phyloP scores from a whole-genome alignment of 2,329 filamentous ascomycete genomes.

The Venturia carpophila region DNA sequence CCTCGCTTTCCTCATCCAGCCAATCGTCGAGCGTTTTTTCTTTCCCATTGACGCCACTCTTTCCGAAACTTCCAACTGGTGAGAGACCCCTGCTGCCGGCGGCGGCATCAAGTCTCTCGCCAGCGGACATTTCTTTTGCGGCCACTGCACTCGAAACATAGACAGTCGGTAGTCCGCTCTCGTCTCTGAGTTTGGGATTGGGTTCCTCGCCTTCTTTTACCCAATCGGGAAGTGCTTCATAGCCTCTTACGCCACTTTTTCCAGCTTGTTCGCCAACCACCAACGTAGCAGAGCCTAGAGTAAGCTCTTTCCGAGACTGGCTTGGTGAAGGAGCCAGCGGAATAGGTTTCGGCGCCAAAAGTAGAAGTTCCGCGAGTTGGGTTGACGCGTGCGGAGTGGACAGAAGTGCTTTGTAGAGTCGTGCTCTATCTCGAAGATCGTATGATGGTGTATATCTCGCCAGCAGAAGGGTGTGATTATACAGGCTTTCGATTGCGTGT shows the following conservation, averaged over 20 bases:
- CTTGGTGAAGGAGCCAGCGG: conserved; percentile 86
- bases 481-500: conserved; percentile 69
- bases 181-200: conserved; percentile 62
- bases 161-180: conserved; percentile 31
- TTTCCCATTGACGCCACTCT: conserved; percentile 49
- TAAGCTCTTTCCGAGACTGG: conserved; percentile 67
- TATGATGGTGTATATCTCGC: conserved; percentile 92
- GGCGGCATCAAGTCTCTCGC: conserved; percentile 56
- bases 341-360: conserved; percentile 88
- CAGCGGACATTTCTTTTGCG: conserved; percentile 46
- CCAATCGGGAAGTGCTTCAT: conserved; percentile 76
- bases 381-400: conserved; percentile 58
- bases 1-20: conserved; percentile 39
- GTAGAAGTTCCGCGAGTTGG: conserved; percentile 80
- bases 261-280: conserved; percentile 74
- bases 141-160: conserved; percentile 24
- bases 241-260: conserved; percentile 68
- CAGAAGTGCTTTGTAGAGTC: conserved; percentile 80
- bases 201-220: conserved; percentile 74
- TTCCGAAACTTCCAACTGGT: conserved; percentile 27
- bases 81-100: conserved; percentile 33
- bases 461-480: conserved; percentile 76
- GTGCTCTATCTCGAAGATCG: conserved; percentile 83
- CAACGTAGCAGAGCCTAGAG: conserved; percentile 77
- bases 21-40: conserved; percentile 83